Evolutionary conservation across 768 basidiomycete genomes (phyloP).

Genomic region (Tricholoma matsutake): DNA sequence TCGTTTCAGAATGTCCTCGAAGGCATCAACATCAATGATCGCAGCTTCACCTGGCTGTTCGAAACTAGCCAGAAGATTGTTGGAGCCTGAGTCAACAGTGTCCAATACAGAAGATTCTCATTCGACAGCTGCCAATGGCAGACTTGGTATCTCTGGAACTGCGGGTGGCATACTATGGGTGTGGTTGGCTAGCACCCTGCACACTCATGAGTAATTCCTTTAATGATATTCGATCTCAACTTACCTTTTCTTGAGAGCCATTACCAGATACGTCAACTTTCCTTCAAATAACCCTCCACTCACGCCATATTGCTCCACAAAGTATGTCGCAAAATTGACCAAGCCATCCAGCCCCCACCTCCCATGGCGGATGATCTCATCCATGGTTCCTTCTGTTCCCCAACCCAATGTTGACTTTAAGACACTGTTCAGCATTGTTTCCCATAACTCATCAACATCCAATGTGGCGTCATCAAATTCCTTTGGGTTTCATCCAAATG

Average conservation of each 20-base stretch:
- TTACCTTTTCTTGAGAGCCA: constrained; percentile 13
- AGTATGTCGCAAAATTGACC: constrained; percentile 17
- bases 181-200: background rate
- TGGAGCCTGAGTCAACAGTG: no score
- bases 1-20: background rate
- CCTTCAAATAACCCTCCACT: constrained; percentile 22
- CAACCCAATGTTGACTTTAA: background rate
- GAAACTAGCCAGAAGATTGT: no score
- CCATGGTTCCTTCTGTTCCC: constrained; percentile 6
- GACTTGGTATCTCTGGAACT: no score
- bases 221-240: background rate
- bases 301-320: constrained; percentile 18
- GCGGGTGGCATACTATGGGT: no score
- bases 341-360: constrained; percentile 19
- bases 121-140: no score
- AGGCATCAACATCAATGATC: background rate
- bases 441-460: background rate
- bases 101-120: no score
- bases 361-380: constrained; percentile 12
- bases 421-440: background rate
- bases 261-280: constrained; percentile 19
- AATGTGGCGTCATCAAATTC: background rate
- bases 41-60: background rate
- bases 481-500: background rate
- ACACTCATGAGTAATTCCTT: background rate